Conservation (phyloP, 306 rosid genomes). For the Ormosia semicastrata region DNA sequence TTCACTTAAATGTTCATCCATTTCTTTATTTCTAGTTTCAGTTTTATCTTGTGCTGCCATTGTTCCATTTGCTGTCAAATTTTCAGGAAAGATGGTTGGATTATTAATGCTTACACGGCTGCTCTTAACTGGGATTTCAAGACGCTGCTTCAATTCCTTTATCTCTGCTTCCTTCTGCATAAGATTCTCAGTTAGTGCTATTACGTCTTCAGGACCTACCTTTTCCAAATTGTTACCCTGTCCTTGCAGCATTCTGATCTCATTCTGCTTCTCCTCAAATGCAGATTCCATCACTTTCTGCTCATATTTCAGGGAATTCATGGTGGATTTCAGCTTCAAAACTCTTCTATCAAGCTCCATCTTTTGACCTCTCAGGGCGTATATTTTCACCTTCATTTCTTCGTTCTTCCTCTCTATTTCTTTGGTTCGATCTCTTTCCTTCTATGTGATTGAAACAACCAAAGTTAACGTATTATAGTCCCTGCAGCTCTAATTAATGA, state of each 20-base stretch:
- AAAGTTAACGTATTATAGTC: neutral
- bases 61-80: constrained; percentile 27
- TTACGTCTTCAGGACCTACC: constrained; percentile 24
- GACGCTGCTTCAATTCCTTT: constrained; percentile 52
- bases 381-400: constrained; percentile 62
- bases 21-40: constrained; percentile 7
- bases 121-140: constrained; percentile 34
- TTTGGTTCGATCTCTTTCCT: constrained; percentile 47
- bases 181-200: constrained; percentile 41
- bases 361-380: constrained; percentile 55
- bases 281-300: constrained; percentile 58
- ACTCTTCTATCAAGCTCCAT: constrained; percentile 72
- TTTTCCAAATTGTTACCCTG: constrained; percentile 15
- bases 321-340: constrained; percentile 61
- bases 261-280: constrained; percentile 66
- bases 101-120: constrained; percentile 28
- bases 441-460: constrained; percentile 40
- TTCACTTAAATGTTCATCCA: constrained; percentile 16
- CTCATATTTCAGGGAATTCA: constrained; percentile 72
- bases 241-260: constrained; percentile 44
- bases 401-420: constrained; percentile 64
- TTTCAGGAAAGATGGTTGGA: constrained; percentile 25
- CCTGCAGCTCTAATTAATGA: neutral
- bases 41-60: constrained; percentile 6
- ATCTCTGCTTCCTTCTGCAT: constrained; percentile 67